Percentiles rank a stretch among this genome's conserved stretches.
phyloP scores from a whole-genome alignment of 2,329 filamentous ascomycete genomes.

The Fusarium drepaniforme region DNA sequence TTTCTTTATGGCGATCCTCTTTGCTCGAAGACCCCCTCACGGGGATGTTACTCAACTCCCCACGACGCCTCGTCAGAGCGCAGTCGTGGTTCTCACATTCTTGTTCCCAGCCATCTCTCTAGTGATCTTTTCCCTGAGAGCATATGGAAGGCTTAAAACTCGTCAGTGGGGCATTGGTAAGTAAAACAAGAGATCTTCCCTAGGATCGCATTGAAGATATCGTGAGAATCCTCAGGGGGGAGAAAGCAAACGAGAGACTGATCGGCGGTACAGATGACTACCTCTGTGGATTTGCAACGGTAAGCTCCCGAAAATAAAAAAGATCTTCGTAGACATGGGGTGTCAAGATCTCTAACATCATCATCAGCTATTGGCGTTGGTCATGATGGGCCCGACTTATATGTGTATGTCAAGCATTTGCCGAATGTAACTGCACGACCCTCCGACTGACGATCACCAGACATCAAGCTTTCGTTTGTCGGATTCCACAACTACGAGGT shows the following conservation, averaged over 20 bases:
- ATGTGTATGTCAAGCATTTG: conserved; percentile 21
- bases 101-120: conserved; percentile 21
- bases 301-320: neutral
- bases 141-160: conserved; percentile 18
- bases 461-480: conserved; percentile 19
- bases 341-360: neutral
- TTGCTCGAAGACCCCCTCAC: conserved; percentile 12
- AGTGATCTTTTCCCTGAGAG: conserved; percentile 10
- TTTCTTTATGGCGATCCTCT: conserved; percentile 12
- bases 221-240: neutral
- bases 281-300: conserved; percentile 24
- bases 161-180: conserved; percentile 25
- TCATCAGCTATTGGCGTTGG: conserved; percentile 15
- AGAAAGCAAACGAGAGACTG: conserved; percentile 2
- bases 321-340: neutral
- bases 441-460: conserved; percentile 7
- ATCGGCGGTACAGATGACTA: conserved; percentile 16
- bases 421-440: neutral
- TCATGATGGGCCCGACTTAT: conserved; percentile 21
- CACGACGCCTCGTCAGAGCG: conserved; percentile 11
- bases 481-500: conserved; percentile 20
- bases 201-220: neutral
- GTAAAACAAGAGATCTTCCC: neutral
- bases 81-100: conserved; percentile 14
- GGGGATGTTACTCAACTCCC: conserved; percentile 11